These are phyloP conservation scores for Penicillium coffeae DNA, from an alignment of 495 filamentous ascomycete species.

Conservation along the genomic window DNA sequence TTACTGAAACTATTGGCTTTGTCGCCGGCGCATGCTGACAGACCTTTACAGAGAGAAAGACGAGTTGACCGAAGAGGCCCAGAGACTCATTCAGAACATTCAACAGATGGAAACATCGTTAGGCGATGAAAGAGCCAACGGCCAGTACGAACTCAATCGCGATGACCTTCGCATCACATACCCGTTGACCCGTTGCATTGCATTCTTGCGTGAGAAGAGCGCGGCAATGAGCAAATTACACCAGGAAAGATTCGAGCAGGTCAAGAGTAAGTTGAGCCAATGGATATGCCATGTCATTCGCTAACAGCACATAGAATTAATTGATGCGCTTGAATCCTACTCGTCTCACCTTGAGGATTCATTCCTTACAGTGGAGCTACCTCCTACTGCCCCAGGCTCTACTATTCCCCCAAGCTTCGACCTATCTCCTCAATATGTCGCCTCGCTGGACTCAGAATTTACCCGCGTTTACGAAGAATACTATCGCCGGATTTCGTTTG, in stretches of 20 bases:
- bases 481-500: slow-evolving; percentile 67
- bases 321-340: slow-evolving; percentile 89
- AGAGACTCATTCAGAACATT: slow-evolving; percentile 76
- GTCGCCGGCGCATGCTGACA: slow-evolving; percentile 3
- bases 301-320: slow-evolving; percentile 65
- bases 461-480: slow-evolving; percentile 94
- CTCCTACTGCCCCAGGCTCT: slow-evolving; percentile 71
- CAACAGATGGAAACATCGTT: slow-evolving; percentile 91
- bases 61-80: slow-evolving; percentile 79
- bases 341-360: slow-evolving; percentile 87
- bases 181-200: slow-evolving; percentile 74
- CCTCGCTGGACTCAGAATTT: slow-evolving; percentile 83
- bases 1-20: neutral
- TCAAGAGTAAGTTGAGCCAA: slow-evolving; percentile 67
- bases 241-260: slow-evolving; percentile 85
- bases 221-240: slow-evolving; percentile 73
- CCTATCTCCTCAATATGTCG: slow-evolving; percentile 82
- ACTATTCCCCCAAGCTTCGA: slow-evolving; percentile 79
- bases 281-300: neutral
- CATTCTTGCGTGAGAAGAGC: slow-evolving; percentile 80
- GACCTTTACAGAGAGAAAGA: slow-evolving; percentile 67
- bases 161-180: slow-evolving; percentile 70
- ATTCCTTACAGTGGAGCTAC: slow-evolving; percentile 76
- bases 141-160: slow-evolving; percentile 58
- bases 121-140: slow-evolving; percentile 64